Conservation (phyloP, 768 basidiomycete species). For the Mycena sanguinolenta region DNA sequence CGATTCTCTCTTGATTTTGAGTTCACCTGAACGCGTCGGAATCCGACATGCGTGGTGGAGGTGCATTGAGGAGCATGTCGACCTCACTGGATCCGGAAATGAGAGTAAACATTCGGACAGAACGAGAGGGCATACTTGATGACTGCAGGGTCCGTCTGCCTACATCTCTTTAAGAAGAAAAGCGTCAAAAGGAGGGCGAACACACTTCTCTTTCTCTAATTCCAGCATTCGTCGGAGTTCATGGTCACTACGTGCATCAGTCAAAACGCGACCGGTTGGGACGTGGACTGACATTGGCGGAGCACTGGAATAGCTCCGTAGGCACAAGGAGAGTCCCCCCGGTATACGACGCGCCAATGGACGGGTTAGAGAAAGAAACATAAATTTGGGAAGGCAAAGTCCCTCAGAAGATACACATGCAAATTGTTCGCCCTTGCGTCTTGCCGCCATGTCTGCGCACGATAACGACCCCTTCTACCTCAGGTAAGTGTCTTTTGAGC, state of each 20-base stretch:
- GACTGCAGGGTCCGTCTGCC: slow-evolving; percentile 26
- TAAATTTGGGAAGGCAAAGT: too few species aligned
- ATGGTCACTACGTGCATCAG: slow-evolving; percentile 21
- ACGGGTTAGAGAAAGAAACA: slow-evolving; percentile 22
- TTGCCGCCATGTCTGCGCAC: slow-evolving; percentile 54
- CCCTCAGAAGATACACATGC: too few species aligned
- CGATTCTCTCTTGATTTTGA: neutral
- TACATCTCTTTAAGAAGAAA: neutral
- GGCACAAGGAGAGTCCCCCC: neutral
- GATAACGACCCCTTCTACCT: slow-evolving; percentile 88
- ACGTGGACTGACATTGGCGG: slow-evolving; percentile 18
- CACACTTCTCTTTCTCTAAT: slow-evolving; percentile 24
- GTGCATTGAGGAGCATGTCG: slow-evolving; percentile 24
- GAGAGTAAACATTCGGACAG: neutral
- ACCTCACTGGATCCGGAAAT: slow-evolving; percentile 25
- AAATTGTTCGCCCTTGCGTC: neutral
- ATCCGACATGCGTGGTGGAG: slow-evolving; percentile 9
- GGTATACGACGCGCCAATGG: slow-evolving; percentile 24
- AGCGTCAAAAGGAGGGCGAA: neutral
- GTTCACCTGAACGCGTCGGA: neutral
- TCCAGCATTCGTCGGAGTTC: slow-evolving; percentile 21
- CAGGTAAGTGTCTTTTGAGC: slow-evolving; percentile 59
- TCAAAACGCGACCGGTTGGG: neutral
- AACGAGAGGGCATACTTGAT: slow-evolving; percentile 9
- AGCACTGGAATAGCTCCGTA: slow-evolving; percentile 10